Evolutionary conservation across 495 filamentous ascomycete species (phyloP).

Genomic region (Parathielavia appendiculata): DNA sequence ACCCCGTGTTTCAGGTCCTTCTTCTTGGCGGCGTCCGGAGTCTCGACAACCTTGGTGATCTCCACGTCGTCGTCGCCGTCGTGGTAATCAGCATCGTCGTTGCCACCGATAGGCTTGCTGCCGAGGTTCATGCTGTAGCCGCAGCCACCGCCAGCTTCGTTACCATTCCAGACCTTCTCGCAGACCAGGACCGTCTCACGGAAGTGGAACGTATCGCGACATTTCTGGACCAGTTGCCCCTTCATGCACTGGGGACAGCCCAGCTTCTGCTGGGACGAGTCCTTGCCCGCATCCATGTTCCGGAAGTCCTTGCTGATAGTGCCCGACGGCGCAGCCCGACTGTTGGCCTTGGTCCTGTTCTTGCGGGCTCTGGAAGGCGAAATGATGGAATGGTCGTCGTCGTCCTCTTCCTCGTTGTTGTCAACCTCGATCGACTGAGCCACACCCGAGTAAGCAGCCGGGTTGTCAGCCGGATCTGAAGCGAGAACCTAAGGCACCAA

Average conservation of each 20-base stretch:
- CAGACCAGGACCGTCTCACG: not conserved
- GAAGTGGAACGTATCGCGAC: not conserved
- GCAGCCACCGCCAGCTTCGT: not conserved
- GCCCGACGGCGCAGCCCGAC: not conserved
- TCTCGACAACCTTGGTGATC: not conserved
- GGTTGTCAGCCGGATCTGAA: conserved; percentile 4
- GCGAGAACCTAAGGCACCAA: not conserved
- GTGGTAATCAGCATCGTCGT: not conserved
- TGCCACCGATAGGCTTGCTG: not conserved
- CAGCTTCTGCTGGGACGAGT: not conserved
- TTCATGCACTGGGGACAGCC: conserved; percentile 4
- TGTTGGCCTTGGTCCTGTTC: too few species aligned
- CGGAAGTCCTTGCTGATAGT: not conserved
- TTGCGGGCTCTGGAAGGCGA: too few species aligned
- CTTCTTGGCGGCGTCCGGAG: not conserved
- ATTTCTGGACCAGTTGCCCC: not conserved
- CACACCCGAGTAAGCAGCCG: not conserved
- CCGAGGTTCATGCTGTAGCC: not conserved
- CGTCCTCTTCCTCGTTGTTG: not conserved
- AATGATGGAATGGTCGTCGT: not conserved
- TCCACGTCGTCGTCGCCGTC: not conserved
- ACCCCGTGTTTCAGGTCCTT: not conserved
- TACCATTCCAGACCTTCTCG: not conserved
- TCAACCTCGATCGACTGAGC: not conserved
- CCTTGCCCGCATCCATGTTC: not conserved